Evolutionary conservation across 2,329 filamentous ascomycete species (phyloP), one percentile per base, ranked within the genome.

Genomic region (Fusarium begoniae): DNA sequence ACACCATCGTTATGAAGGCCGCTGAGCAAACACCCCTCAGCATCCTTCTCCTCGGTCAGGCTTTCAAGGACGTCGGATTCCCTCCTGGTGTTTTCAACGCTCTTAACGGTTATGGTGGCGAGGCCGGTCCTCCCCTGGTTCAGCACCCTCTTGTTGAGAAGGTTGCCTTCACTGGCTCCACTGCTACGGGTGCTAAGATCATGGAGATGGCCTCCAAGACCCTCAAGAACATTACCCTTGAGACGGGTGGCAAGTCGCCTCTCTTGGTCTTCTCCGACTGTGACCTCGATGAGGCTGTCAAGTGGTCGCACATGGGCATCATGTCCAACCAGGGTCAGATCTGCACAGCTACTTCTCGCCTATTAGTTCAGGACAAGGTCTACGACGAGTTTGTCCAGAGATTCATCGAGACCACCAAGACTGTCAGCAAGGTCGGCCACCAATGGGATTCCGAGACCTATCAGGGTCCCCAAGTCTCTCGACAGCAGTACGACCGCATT

Each of bases 301-400:
- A 89, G 66, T 94, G 92, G 91, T 91, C 92, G 84, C 93, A 93
- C 84, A 89, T 88, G 75, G 89, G 88, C 66, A 90, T 90, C 80
- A 90, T 88, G 85, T 90, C 81, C 81, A 90, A 90, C 85, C 88
- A 90, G 81, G 88, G 88, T 73, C 88, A 90, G 79, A 86, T 84
- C 83, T 90, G 88, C 85, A 94, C 92, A 79, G 93, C 93, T 72
- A 93, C 92, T 66, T 94, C 92, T 66, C 91, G 94, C 78, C 88
- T 96, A 80, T 94, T 94, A 84, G 93, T 96, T 43, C 93, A 96
- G 81, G 93, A 95, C 78, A 87, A 86, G 66, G 92, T 96, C 83
- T 95, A 96, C 86, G 93, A 96, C 85, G 91, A 94, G 85, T 96
- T 96, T 83, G 83, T 96, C 56, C 86, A 88, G 79, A 87, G 89